Evolutionary conservation across 352 stramenopile species (phyloP).

Genomic region (Peronospora belbahrii): DNA sequence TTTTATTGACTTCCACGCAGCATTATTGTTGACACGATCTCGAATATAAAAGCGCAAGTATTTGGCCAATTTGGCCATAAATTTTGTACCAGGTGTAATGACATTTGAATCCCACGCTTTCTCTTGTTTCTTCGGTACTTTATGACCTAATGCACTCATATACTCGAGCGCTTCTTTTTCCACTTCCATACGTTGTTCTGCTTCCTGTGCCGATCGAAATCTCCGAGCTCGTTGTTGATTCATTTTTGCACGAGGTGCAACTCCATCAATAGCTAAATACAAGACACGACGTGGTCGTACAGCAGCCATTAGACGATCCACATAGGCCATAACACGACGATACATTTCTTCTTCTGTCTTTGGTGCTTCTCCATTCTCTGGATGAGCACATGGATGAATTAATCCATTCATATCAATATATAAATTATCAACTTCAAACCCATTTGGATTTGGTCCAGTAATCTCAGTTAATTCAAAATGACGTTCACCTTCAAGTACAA

Average conservation of each 20-base stretch:
- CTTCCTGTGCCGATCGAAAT: slow-evolving; percentile 95
- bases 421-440: slow-evolving; percentile 96
- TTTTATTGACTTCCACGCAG: slow-evolving; percentile 92
- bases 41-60: slow-evolving; percentile 89
- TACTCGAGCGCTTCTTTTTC: slow-evolving; percentile 90
- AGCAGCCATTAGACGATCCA: slow-evolving; percentile 93
- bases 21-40: slow-evolving; percentile 91
- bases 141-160: slow-evolving; percentile 85
- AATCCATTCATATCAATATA: slow-evolving; percentile 99
- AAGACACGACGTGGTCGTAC: slow-evolving; percentile 93
- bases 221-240: slow-evolving; percentile 98
- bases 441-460: slow-evolving; percentile 88
- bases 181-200: slow-evolving; percentile 87
- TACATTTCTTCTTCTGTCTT: slow-evolving; percentile 98
- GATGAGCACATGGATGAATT: slow-evolving; percentile 98
- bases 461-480: slow-evolving; percentile 78
- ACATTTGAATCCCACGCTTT: slow-evolving; percentile 98
- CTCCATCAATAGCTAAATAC: slow-evolving; percentile 98
- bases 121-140: slow-evolving; percentile 68
- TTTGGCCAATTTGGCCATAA: slow-evolving; percentile 93
- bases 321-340: slow-evolving; percentile 91
- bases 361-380: slow-evolving; percentile 87
- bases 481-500: slow-evolving; percentile 71
- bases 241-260: slow-evolving; percentile 98
- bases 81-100: slow-evolving; percentile 98